Evolutionary conservation across 2,329 filamentous ascomycete species (phyloP).

Genomic region (Cercospora berteroae): DNA sequence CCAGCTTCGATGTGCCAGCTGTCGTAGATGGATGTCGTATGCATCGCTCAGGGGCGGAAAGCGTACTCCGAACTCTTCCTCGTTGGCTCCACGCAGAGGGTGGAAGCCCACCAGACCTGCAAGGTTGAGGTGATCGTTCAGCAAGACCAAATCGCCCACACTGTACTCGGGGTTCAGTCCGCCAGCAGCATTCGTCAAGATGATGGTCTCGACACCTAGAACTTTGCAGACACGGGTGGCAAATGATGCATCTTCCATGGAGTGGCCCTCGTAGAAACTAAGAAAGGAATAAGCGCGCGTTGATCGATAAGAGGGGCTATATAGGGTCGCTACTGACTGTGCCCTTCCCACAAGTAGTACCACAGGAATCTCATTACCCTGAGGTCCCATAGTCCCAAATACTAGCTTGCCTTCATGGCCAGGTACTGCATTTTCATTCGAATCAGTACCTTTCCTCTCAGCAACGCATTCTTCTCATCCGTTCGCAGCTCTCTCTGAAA

Average conservation of each 20-base stretch:
- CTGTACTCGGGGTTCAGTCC: slow-evolving; percentile 62
- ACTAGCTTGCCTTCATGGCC: slow-evolving; percentile 66
- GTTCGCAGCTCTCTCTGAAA: background rate
- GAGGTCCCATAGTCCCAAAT: slow-evolving; percentile 57
- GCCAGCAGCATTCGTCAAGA: slow-evolving; percentile 67
- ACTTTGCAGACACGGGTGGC: slow-evolving; percentile 64
- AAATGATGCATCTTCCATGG: slow-evolving; percentile 62
- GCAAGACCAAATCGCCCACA: slow-evolving; percentile 63
- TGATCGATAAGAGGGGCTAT: slow-evolving; percentile 13
- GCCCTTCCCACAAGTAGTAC: slow-evolving; percentile 64
- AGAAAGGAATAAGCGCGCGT: slow-evolving; percentile 21
- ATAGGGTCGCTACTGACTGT: slow-evolving; percentile 52
- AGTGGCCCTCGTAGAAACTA: slow-evolving; percentile 67
- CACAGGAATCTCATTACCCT: slow-evolving; percentile 51
- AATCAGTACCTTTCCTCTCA: background rate
- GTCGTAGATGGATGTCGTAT: slow-evolving; percentile 61
- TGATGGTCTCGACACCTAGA: slow-evolving; percentile 59
- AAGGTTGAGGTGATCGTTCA: slow-evolving; percentile 67
- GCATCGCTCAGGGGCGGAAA: slow-evolving; percentile 65
- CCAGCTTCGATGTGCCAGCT: slow-evolving; percentile 58
- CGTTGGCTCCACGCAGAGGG: slow-evolving; percentile 62
- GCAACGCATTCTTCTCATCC: background rate
- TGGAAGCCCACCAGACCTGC: slow-evolving; percentile 61
- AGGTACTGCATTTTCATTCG: slow-evolving; percentile 40
- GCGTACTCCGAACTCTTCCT: slow-evolving; percentile 60